Conservation (phyloP, 2,329 filamentous ascomycete species). For the Penicillium glabrum region DNA sequence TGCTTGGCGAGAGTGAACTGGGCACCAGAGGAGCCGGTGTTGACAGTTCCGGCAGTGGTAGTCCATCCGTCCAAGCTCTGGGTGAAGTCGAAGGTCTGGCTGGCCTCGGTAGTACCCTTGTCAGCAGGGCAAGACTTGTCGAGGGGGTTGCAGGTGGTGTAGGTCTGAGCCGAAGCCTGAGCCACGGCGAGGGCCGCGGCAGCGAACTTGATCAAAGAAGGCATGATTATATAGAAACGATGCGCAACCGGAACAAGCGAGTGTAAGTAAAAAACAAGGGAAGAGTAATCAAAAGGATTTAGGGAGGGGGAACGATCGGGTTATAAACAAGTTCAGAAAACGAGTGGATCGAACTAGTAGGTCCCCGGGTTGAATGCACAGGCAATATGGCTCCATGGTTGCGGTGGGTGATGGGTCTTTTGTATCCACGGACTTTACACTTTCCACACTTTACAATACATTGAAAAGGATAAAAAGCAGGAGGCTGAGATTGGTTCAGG, state of each 20-base stretch:
- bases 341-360: slow-evolving; percentile 10
- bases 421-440: neutral
- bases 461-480: neutral
- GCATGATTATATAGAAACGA: slow-evolving; percentile 22
- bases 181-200: slow-evolving; percentile 31
- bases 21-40: slow-evolving; percentile 70
- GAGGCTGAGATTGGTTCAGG: neutral
- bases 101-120: slow-evolving; percentile 60
- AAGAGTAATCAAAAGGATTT: neutral
- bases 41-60: slow-evolving; percentile 64
- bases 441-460: neutral
- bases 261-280: neutral
- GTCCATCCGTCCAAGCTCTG: slow-evolving; percentile 62
- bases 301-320: neutral
- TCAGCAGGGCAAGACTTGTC: slow-evolving; percentile 62
- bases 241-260: neutral
- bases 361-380: slow-evolving; percentile 1
- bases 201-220: slow-evolving; percentile 31
- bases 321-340: slow-evolving; percentile 1
- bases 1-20: slow-evolving; percentile 74
- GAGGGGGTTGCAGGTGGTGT: slow-evolving; percentile 71
- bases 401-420: slow-evolving; percentile 3
- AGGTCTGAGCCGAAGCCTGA: slow-evolving; percentile 64
- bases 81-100: slow-evolving; percentile 40
- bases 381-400: slow-evolving; percentile 1